phyloP scores from a whole-genome alignment of 2,329 filamentous ascomycete genomes.

The Xylariaceae sp. region DNA sequence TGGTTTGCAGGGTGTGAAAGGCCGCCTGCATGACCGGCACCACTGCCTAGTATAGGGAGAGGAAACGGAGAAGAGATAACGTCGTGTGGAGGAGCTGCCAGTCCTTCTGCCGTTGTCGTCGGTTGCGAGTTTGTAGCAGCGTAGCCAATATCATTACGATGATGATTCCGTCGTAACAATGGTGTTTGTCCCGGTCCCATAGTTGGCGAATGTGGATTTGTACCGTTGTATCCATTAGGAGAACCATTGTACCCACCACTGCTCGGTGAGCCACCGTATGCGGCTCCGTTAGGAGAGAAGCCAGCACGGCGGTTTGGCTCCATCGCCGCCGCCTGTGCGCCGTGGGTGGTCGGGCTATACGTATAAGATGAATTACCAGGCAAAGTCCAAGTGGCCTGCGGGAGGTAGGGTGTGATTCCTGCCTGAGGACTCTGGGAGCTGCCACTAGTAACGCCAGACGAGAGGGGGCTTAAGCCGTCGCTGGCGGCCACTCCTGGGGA shows the following conservation, averaged over 20 bases:
- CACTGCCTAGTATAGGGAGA: slow-evolving; percentile 58
- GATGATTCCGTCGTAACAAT: not conserved
- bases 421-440: slow-evolving; percentile 62
- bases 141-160: slow-evolving; percentile 39
- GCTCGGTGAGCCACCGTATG: not conserved
- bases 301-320: slow-evolving; percentile 41
- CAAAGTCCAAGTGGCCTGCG: slow-evolving; percentile 63
- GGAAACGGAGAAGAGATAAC: slow-evolving; percentile 67
- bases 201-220: slow-evolving; percentile 15
- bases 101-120: slow-evolving; percentile 60
- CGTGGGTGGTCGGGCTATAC: slow-evolving; percentile 59
- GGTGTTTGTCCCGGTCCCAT: not conserved
- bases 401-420: slow-evolving; percentile 56
- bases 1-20: slow-evolving; percentile 38
- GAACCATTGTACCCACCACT: slow-evolving; percentile 28
- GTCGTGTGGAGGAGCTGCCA: slow-evolving; percentile 70
- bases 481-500: slow-evolving; percentile 50
- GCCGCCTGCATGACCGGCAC: slow-evolving; percentile 39
- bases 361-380: slow-evolving; percentile 54
- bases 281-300: not conserved
- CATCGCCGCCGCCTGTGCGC: slow-evolving; percentile 48
- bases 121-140: slow-evolving; percentile 58
- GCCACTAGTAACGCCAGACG: slow-evolving; percentile 63
- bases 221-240: slow-evolving; percentile 32
- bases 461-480: slow-evolving; percentile 64